Evolutionary conservation across 192 early-diverging fungal genomes (phyloP), one percentile per base, ranked within the genome.

Genomic region (Powellomyces hirtus): DNA sequence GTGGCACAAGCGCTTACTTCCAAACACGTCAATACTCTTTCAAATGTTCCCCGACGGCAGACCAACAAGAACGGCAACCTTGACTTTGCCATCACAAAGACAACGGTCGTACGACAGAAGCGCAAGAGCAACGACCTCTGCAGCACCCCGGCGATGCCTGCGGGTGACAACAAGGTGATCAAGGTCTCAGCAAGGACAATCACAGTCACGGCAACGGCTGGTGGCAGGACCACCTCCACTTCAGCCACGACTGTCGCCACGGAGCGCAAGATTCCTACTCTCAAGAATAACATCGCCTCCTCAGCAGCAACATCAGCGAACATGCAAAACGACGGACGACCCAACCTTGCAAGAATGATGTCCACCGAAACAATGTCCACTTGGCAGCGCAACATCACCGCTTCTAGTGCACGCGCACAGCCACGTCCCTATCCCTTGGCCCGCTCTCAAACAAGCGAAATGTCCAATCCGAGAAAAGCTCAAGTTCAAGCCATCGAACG

Each of bases 51-150:
- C 29, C 27, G 27, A 26, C 18, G 31, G 22, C 53, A 33, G 16
- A 33, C 3, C 53, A 56, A 56, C 14, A 18, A 4, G 3, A 2
- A 22, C 7, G 50, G 50, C 22, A 62, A n/a, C 29, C 24, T 64
- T n/a, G 62, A 27, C n/a, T 46, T 64, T 18, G 16, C 10, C 16
- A 34, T 64, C 30, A 50, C 62, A 4, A 64, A 64, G 35, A 42
- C 62, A 18, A 27, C 7, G 10, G n/a, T 50, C 18, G n/a, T 22
- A 0, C 62, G 44, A 13, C 42, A 38, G 14, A 64, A 64, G 62
- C 62, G 62, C 40, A 64, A 64, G 6, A 64, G 62, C 49, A 64
- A 64, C 40, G 62, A 64, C 45, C 37, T 64, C 24, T 50, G 38
- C 46, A 34, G 46, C 44, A 45, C 62, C 5, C 62, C 62, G 0